These are phyloP conservation scores for Babesia bovis DNA, from an alignment of 169 alveolate genomes.

Conservation along the genomic window DNA sequence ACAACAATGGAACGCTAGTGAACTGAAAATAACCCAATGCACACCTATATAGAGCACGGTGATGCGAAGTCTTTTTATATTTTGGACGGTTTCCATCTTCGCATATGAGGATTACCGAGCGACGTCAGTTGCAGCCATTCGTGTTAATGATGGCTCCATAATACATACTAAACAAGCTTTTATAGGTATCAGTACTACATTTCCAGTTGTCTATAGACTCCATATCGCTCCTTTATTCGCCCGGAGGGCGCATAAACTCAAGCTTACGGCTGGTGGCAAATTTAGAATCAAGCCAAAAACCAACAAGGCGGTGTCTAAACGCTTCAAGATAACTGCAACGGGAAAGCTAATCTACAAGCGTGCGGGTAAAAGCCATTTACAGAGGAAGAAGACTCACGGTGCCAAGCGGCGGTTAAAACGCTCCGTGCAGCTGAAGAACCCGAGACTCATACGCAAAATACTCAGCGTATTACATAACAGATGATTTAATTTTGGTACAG, in stretches of 20 bases:
- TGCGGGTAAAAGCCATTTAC: constrained; percentile 77
- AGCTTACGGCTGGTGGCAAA: constrained; percentile 62
- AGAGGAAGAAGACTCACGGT: constrained; percentile 57
- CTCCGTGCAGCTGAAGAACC: constrained; percentile 40
- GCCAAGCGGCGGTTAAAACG: constrained; percentile 57
- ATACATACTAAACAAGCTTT: not conserved
- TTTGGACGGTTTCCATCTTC: constrained; percentile 14
- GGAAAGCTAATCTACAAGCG: constrained; percentile 80
- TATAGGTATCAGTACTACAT: not conserved
- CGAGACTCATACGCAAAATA: constrained; percentile 56
- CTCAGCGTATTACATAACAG: constrained; percentile 63
- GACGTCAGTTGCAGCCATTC: constrained; percentile 8
- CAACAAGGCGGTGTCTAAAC: constrained; percentile 78
- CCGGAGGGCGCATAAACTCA: constrained; percentile 39
- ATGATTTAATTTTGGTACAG: constrained; percentile 9
- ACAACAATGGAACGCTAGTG: not conserved
- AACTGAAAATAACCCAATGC: constrained; percentile 1
- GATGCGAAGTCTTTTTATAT: constrained; percentile 13
- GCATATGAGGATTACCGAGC: not conserved
- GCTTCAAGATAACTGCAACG: constrained; percentile 81
- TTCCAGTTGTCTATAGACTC: not conserved
- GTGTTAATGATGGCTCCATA: not conserved
- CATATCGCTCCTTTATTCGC: constrained; percentile 13
- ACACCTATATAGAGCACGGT: constrained; percentile 2
- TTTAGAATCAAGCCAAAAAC: constrained; percentile 80